These are phyloP conservation scores for Mesembryanthemum crystallinum DNA, from an alignment of 148 eudicot species.

Conservation along the genomic window DNA sequence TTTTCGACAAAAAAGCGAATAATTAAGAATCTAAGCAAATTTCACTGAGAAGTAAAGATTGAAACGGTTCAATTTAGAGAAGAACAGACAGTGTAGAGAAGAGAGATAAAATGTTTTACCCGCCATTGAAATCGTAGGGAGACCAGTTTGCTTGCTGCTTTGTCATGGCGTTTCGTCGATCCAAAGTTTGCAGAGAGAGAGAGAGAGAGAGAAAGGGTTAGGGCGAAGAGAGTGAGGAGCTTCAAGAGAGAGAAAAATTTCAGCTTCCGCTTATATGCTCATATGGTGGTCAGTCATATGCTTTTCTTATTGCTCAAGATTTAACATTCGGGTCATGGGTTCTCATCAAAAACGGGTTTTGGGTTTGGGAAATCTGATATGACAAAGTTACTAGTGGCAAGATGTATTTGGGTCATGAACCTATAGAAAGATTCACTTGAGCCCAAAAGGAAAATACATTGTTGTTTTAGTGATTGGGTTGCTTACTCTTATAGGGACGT, in stretches of 20 bases:
- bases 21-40: not conserved
- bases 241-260: not conserved
- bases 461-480: no score
- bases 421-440: no score
- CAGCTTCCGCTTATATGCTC: not conserved
- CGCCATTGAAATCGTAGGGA: conserved; percentile 94
- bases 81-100: not conserved
- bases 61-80: not conserved
- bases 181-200: not conserved
- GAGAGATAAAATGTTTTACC: conserved; percentile 37
- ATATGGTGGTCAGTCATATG: no score
- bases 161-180: conserved; percentile 35
- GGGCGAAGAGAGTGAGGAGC: not conserved
- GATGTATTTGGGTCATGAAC: no score
- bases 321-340: no score
- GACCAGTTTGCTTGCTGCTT: conserved; percentile 75
- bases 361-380: no score
- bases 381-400: no score
- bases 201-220: not conserved
- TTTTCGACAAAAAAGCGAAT: not conserved
- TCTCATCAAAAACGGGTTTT: no score
- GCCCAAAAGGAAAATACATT: no score
- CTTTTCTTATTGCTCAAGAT: conserved; percentile 30
- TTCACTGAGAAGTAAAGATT: no score
- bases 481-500: no score